Conservation (phyloP, 2,329 filamentous ascomycete species). For the Colletotrichum siamense region DNA sequence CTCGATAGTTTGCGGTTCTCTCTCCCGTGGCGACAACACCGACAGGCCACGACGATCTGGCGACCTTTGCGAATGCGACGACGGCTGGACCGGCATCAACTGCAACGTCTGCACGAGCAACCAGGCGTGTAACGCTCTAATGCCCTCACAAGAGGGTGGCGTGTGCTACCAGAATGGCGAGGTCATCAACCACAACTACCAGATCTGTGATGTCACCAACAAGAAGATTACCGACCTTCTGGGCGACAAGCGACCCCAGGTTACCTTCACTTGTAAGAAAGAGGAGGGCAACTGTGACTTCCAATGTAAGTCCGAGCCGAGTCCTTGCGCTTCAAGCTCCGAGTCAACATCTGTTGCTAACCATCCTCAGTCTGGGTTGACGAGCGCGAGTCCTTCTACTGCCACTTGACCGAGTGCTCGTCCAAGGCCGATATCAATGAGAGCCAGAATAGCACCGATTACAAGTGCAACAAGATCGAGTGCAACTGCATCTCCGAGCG, state of each 20-base stretch:
- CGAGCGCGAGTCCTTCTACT: slow-evolving; percentile 94
- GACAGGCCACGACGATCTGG: slow-evolving; percentile 78
- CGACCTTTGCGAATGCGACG: slow-evolving; percentile 78
- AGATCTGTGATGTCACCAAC: slow-evolving; percentile 98
- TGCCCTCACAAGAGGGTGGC: slow-evolving; percentile 81
- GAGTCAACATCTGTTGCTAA: neutral
- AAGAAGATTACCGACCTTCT: slow-evolving; percentile 88
- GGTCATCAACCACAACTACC: slow-evolving; percentile 92
- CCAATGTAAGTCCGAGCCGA: slow-evolving; percentile 70
- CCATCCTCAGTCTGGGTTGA: slow-evolving; percentile 87
- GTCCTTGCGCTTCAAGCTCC: neutral
- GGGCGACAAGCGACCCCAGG: slow-evolving; percentile 84
- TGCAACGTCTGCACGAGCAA: slow-evolving; percentile 93
- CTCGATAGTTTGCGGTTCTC: slow-evolving; percentile 77
- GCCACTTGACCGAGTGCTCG: slow-evolving; percentile 81
- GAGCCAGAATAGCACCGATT: slow-evolving; percentile 79
- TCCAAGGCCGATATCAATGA: slow-evolving; percentile 74
- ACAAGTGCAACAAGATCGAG: slow-evolving; percentile 82
- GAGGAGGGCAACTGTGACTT: slow-evolving; percentile 85
- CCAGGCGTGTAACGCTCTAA: slow-evolving; percentile 84
- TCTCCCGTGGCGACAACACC: slow-evolving; percentile 81
- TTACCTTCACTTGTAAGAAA: slow-evolving; percentile 89
- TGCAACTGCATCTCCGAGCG: slow-evolving; percentile 90
- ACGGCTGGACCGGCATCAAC: slow-evolving; percentile 96
- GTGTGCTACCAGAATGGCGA: slow-evolving; percentile 93